Evolutionary conservation across 2,329 filamentous ascomycete species (phyloP), one percentile per base, ranked within the genome.

Genomic region (Lasiodiplodia hormozganensis): DNA sequence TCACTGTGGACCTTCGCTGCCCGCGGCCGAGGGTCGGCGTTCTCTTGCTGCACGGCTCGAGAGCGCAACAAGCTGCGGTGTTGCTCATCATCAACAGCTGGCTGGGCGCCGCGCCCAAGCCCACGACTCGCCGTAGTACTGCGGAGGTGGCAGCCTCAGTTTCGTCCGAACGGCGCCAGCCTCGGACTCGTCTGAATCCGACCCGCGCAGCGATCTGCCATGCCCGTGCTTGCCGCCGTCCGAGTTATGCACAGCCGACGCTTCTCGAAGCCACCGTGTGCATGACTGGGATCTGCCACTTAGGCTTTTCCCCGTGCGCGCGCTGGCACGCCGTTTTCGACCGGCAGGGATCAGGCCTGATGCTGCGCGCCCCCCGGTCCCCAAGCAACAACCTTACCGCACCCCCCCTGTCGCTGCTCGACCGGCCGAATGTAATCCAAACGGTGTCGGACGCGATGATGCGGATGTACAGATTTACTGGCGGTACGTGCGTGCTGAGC

Each of bases 401-500:
- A 31, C 52, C 65, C 38, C 47, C 57, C 67, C 67, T 68, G 67
- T 38, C 49, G 52, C 58, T 38, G 34, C 47, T 67, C 65, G 65
- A 56, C 66, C 67, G 67, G 58, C 67, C 67, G 67, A 68, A 51
- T 65, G 58, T 68, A 68, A 58, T 68, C 66, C 67, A 68, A 65
- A 68, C 67, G 58, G 56, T 68, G 47, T 64, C 66, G 66, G 66
- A 56, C 66, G 57, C 66, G 49, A 67, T 60, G 65, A 67, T 60
- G 65, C 56, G 56, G 66, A 62, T 68, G 66, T 68, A 68, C 66
- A 62, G 66, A 67, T 58, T 43, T 58, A 67, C 65, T 67, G 54
- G 65, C 66, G 67, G 67, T 64, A 64, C 67, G 67, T 68, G 67
- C 67, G 67, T 68, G 49, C 67, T 68, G 43, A 68, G 67, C 67